Evolutionary conservation across 2,329 filamentous ascomycete species (phyloP).

Genomic region (Ophiostoma novo-ulmi): DNA sequence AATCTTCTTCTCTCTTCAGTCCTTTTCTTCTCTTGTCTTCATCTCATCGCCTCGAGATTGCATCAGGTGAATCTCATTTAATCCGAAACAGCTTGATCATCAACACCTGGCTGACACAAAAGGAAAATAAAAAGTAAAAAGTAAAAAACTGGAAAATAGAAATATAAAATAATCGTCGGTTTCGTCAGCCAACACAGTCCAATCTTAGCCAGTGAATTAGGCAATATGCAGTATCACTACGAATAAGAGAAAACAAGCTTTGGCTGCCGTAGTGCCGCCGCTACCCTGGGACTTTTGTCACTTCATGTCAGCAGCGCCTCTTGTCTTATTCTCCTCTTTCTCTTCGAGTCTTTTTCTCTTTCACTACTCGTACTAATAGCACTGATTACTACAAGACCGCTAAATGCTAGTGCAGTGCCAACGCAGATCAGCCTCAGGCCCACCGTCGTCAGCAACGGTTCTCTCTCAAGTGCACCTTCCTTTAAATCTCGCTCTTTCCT

Average conservation of each 20-base stretch:
- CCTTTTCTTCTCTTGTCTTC: neutral
- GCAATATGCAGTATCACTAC: neutral
- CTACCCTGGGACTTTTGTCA: neutral
- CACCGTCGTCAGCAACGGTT: neutral
- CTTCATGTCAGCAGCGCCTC: neutral
- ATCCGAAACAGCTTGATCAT: neutral
- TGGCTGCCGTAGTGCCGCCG: neutral
- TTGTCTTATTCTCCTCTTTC: neutral
- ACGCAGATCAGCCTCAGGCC: neutral
- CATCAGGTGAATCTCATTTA: neutral
- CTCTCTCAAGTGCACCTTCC: neutral
- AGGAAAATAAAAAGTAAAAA: neutral
- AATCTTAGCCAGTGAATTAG: neutral
- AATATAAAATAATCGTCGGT: no score
- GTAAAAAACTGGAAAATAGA: neutral
- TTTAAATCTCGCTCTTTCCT: neutral
- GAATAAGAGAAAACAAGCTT: slow-evolving; percentile 9
- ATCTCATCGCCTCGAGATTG: neutral
- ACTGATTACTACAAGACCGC: no score
- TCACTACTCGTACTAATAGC: neutral
- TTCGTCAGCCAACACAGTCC: no score
- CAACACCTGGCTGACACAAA: neutral
- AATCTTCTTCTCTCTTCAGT: neutral
- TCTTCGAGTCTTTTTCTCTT: neutral
- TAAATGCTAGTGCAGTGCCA: neutral